Evolutionary conservation across 2,329 filamentous ascomycete species (phyloP).

Genomic region (Fusarium acutatum): DNA sequence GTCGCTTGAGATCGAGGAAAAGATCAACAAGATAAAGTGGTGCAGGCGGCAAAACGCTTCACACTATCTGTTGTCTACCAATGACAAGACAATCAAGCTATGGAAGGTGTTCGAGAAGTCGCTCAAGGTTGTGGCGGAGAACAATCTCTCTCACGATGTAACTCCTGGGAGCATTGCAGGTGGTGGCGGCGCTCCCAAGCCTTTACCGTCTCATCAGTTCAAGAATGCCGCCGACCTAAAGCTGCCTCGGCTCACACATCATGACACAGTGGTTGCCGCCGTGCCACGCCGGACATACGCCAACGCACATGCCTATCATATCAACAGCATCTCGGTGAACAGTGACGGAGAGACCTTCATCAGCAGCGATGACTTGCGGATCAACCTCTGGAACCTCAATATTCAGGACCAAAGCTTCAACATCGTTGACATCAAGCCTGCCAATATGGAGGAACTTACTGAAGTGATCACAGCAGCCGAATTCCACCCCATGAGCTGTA

Average conservation of each 20-base stretch:
- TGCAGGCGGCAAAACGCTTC: slow-evolving; percentile 97
- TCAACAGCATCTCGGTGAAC: slow-evolving; percentile 99
- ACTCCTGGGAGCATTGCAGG: slow-evolving; percentile 78
- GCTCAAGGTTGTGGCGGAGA: slow-evolving; percentile 97
- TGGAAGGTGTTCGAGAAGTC: slow-evolving; percentile 99
- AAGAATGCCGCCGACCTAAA: slow-evolving; percentile 85
- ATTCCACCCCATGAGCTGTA: slow-evolving; percentile 96
- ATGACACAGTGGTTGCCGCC: slow-evolving; percentile 97
- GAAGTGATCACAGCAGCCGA: slow-evolving; percentile 99
- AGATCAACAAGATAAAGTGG: slow-evolving; percentile 99
- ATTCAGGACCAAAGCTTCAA: slow-evolving; percentile 99
- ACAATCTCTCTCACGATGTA: slow-evolving; percentile 94
- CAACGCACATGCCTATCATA: slow-evolving; percentile 98
- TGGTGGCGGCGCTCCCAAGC: slow-evolving; percentile 79
- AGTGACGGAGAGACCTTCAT: slow-evolving; percentile 99
- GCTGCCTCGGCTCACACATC: slow-evolving; percentile 93
- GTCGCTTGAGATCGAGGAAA: slow-evolving; percentile 99
- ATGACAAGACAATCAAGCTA: slow-evolving; percentile 99
- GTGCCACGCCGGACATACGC: slow-evolving; percentile 96
- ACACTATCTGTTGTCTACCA: slow-evolving; percentile 97
- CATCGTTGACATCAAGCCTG: slow-evolving; percentile 99
- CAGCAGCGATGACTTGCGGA: slow-evolving; percentile 95
- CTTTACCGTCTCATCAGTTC: slow-evolving; percentile 75
- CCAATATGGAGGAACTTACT: slow-evolving; percentile 99
- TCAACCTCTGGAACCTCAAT: slow-evolving; percentile 99